These are phyloP conservation scores for Echinochloa phyllopogon DNA, from an alignment of 176 grass and related monocot genomes.

Conservation along the genomic window DNA sequence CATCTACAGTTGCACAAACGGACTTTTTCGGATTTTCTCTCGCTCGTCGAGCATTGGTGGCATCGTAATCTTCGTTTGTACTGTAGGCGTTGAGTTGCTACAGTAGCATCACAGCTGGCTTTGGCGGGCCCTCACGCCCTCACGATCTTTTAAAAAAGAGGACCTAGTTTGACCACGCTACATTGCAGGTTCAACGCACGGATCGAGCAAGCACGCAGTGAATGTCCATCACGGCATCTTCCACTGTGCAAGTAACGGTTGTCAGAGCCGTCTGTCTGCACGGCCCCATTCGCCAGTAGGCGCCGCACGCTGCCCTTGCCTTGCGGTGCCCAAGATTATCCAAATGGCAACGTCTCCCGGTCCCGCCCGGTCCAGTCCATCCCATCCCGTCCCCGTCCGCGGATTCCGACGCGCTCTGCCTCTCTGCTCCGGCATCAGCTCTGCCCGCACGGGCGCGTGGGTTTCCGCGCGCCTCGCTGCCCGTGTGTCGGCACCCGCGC, in stretches of 20 bases:
- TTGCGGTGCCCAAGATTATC: background rate
- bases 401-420: constrained; percentile 21
- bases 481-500: constrained; percentile 45
- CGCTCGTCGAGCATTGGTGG: background rate
- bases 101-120: background rate
- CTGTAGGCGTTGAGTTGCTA: background rate
- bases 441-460: background rate
- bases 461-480: constrained; percentile 28
- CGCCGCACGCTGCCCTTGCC: background rate
- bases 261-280: constrained; percentile 9
- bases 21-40: too few species aligned
- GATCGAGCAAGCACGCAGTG: background rate
- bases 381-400: background rate
- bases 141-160: background rate
- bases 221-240: background rate
- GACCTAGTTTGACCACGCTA: background rate
- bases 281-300: background rate
- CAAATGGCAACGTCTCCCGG: background rate
- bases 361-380: background rate
- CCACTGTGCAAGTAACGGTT: constrained; percentile 22
- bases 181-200: constrained; percentile 33
- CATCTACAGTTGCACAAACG: too few species aligned
- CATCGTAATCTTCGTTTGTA: background rate
- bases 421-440: background rate
- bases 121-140: background rate